Evolutionary conservation across 1,284 basidiomycete genomes (phyloP).

Genomic region (Waitea zeae): DNA sequence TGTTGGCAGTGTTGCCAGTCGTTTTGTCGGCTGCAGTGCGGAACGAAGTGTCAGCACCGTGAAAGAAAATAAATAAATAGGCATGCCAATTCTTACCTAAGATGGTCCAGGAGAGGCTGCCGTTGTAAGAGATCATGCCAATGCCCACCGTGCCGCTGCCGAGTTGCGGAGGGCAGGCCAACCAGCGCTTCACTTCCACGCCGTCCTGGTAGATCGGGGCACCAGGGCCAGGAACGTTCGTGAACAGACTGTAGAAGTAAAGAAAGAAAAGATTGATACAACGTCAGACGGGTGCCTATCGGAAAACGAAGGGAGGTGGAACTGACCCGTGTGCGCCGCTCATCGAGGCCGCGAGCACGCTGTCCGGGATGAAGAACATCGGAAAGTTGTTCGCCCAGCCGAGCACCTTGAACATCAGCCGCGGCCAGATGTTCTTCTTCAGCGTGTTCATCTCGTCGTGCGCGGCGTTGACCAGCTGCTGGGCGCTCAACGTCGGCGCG

Average conservation of each 20-base stretch:
- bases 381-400: constrained; percentile 13
- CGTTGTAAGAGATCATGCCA: constrained; percentile 14
- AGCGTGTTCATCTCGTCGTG: constrained; percentile 12
- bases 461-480: constrained; percentile 7
- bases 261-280: too few species aligned
- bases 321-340: constrained; percentile 1
- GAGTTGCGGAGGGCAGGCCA: constrained; percentile 13
- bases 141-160: constrained; percentile 15
- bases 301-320: too few species aligned
- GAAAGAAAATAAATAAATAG: too few species aligned
- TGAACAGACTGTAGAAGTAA: too few species aligned
- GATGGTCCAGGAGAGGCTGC: constrained; percentile 2
- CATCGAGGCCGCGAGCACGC: background rate
- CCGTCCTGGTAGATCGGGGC: constrained; percentile 12
- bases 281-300: too few species aligned
- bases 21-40: constrained; percentile 2
- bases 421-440: constrained; percentile 13
- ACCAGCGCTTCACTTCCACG: constrained; percentile 13
- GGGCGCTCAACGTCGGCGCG: background rate
- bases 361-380: constrained; percentile 7
- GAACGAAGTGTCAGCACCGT: too few species aligned
- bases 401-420: constrained; percentile 10
- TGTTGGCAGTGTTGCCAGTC: background rate
- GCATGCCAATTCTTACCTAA: too few species aligned
- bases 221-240: constrained; percentile 14